Percentiles rank a stretch among this genome's conserved stretches.
Evolutionary conservation across 176 grass and related monocot species (phyloP).

Genomic region (Eleusine indica): DNA sequence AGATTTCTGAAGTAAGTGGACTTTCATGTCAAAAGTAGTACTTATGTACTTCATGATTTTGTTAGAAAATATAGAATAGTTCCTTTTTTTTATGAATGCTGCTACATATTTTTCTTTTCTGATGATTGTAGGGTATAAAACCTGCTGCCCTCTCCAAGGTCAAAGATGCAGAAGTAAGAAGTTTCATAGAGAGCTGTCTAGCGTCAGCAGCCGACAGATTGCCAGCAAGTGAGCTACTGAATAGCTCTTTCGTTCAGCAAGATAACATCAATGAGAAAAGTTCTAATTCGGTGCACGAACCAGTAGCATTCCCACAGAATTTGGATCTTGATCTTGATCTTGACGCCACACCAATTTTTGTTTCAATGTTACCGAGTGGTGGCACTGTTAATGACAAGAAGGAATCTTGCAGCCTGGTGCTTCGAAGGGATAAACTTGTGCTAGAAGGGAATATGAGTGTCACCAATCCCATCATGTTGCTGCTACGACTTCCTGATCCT

Average conservation of each 20-base stretch:
- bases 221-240: constrained; percentile 50
- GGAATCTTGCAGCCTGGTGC: constrained; percentile 31
- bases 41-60: not conserved
- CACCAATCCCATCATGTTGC: not conserved
- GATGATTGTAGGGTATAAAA: constrained; percentile 47
- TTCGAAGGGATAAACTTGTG: constrained; percentile 15
- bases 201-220: constrained; percentile 42
- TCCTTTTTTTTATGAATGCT: not conserved
- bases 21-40: not conserved
- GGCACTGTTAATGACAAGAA: not conserved
- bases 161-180: constrained; percentile 56
- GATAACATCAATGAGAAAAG: constrained; percentile 14
- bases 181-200: constrained; percentile 59
- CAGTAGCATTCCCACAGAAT: not conserved
- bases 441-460: constrained; percentile 20
- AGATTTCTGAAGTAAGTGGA: constrained; percentile 51
- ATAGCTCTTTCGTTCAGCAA: constrained; percentile 43
- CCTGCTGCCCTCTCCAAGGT: constrained; percentile 55
- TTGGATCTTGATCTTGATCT: constrained; percentile 16
- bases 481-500: constrained; percentile 8
- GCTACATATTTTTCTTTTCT: not conserved
- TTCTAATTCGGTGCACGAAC: constrained; percentile 8
- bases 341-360: not conserved
- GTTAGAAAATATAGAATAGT: not conserved
- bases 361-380: not conserved